A percentile compares a stretch with the other conserved stretches of the same genome.
Conservation (phyloP, 352 stramenopile genomes). For the Phytophthora palmivora region DNA sequence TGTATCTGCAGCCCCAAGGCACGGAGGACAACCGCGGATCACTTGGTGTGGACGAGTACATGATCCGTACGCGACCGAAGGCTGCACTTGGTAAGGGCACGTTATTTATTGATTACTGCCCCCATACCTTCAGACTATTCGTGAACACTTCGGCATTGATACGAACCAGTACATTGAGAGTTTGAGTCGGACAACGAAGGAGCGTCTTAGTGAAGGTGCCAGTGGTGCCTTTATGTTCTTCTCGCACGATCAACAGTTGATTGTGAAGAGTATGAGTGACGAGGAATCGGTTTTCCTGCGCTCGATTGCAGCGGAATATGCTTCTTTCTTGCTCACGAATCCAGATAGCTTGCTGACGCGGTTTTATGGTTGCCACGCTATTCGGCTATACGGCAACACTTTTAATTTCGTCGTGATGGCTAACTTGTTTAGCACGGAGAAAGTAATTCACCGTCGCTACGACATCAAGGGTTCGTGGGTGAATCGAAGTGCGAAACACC, state of each 20-base stretch:
- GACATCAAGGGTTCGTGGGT: slow-evolving; percentile 92
- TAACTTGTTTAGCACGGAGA: slow-evolving; percentile 86
- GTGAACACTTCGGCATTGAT: slow-evolving; percentile 84
- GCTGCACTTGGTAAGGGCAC: slow-evolving; percentile 77
- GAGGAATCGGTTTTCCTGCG: slow-evolving; percentile 85
- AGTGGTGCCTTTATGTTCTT: slow-evolving; percentile 92
- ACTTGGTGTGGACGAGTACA: slow-evolving; percentile 84
- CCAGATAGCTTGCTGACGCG: slow-evolving; percentile 82
- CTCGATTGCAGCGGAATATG: slow-evolving; percentile 83
- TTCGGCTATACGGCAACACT: slow-evolving; percentile 87
- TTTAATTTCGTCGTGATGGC: slow-evolving; percentile 93
- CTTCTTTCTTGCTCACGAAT: slow-evolving; percentile 83
- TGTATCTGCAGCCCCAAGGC: slow-evolving; percentile 82
- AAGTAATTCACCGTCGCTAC: slow-evolving; percentile 87
- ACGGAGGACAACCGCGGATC: slow-evolving; percentile 81
- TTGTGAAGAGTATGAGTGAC: slow-evolving; percentile 92
- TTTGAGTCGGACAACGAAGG: slow-evolving; percentile 85
- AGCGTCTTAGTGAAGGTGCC: slow-evolving; percentile 85
- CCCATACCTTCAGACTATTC: slow-evolving; percentile 89
- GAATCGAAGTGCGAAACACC: slow-evolving; percentile 88
- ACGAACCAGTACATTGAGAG: slow-evolving; percentile 87
- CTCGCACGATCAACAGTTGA: slow-evolving; percentile 87
- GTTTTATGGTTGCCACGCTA: slow-evolving; percentile 88
- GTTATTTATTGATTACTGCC: slow-evolving; percentile 89
- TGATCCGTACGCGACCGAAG: slow-evolving; percentile 83